phyloP scores from a whole-genome alignment of 169 alveolate genomes.

The Cryptosporidium ryanae region DNA sequence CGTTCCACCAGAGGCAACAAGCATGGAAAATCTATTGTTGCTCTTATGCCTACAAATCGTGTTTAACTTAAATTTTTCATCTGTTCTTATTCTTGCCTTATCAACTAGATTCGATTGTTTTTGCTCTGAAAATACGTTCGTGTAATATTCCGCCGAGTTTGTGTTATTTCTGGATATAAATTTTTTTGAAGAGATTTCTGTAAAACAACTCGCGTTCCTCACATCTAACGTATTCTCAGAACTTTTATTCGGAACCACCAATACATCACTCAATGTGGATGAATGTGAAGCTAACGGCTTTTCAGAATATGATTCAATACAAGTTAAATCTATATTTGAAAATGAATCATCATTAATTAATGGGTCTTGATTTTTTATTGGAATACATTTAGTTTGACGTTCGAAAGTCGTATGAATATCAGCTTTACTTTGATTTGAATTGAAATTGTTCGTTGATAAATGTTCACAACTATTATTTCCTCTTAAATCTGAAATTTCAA shows the following conservation, averaged over 20 bases:
- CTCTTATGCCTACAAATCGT: constrained; percentile 1
- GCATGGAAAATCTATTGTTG: constrained; percentile 35
- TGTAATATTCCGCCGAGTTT: constrained; percentile 21
- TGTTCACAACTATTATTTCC: background rate
- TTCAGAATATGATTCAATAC: constrained; percentile 7
- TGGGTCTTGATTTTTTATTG: constrained; percentile 5
- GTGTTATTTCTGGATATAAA: constrained; percentile 8
- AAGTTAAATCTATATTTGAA: background rate
- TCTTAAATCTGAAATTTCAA: background rate
- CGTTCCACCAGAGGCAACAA: constrained; percentile 71
- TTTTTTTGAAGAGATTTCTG: constrained; percentile 12
- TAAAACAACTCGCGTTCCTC: background rate
- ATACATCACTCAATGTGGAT: constrained; percentile 37
- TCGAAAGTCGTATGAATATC: background rate
- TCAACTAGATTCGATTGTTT: constrained; percentile 5
- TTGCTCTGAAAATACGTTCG: constrained; percentile 39
- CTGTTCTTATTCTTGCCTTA: constrained; percentile 9
- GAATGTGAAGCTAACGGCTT: constrained; percentile 62
- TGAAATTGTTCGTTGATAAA: constrained; percentile 16
- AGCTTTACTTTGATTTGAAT: background rate
- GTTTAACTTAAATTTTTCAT: background rate
- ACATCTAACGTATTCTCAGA: background rate
- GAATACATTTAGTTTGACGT: background rate
- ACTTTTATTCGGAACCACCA: constrained; percentile 51
- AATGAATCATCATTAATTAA: constrained; percentile 16